A percentile compares a stretch with the other conserved stretches of the same genome.
Conservation (phyloP, 768 basidiomycete genomes). For the Mycena vulgaris region DNA sequence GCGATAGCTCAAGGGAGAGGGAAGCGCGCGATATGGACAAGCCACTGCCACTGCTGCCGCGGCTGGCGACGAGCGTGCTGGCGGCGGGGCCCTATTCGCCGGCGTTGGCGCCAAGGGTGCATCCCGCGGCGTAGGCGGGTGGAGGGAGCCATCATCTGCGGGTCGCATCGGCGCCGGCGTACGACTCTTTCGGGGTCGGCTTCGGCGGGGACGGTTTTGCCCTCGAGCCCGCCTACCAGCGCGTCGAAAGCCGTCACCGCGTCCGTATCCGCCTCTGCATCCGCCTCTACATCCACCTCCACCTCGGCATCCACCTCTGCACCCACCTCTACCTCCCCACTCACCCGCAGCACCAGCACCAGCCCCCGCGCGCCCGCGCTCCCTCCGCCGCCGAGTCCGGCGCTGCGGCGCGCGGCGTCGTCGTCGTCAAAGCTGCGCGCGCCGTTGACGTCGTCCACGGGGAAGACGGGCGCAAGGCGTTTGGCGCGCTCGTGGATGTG, state of each 20-base stretch:
- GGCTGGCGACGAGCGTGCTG: slow-evolving; percentile 27
- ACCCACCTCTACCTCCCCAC: not conserved
- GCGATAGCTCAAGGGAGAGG: slow-evolving; percentile 11
- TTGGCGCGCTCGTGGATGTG: slow-evolving; percentile 38
- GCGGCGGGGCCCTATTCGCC: slow-evolving; percentile 37
- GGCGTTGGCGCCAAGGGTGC: slow-evolving; percentile 10
- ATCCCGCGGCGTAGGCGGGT: not conserved
- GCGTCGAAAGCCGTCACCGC: too few species aligned
- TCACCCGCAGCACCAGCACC: not conserved
- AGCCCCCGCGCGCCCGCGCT: not conserved
- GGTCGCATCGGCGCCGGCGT: slow-evolving; percentile 21
- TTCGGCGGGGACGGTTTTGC: too few species aligned
- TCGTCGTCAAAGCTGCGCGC: slow-evolving; percentile 30
- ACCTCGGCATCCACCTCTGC: too few species aligned
- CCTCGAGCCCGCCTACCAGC: not conserved
- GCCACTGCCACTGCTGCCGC: slow-evolving; percentile 32
- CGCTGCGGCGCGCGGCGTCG: slow-evolving; percentile 20
- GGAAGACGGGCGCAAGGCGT: slow-evolving; percentile 27
- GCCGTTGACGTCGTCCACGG: slow-evolving; percentile 29
- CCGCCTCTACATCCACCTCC: not conserved
- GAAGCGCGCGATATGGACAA: slow-evolving; percentile 10
- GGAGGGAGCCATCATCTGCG: slow-evolving; percentile 4
- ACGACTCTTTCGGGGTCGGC: too few species aligned
- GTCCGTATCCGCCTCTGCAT: too few species aligned
- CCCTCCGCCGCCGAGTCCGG: not conserved